Evolutionary conservation across 345 rosid genomes (phyloP).

Genomic region (Nasturtium officinale): DNA sequence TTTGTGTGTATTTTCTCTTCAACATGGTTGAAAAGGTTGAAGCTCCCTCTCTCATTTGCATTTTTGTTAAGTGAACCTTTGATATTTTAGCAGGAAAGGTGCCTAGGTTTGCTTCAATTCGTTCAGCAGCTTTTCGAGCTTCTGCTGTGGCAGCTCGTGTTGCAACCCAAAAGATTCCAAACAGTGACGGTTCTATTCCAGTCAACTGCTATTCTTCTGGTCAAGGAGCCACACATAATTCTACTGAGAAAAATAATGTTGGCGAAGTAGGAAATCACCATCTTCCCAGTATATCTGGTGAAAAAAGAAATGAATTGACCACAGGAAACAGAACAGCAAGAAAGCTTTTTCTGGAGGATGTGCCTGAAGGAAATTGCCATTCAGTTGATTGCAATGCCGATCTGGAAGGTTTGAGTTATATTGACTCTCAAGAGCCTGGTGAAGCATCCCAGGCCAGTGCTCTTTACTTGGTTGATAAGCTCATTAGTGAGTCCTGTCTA

Average conservation of each 20-base stretch:
- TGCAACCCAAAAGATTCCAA: constrained; percentile 32
- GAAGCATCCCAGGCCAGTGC: constrained; percentile 75
- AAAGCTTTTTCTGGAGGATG: constrained; percentile 61
- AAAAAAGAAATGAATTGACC: constrained; percentile 38
- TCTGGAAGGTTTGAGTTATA: constrained; percentile 56
- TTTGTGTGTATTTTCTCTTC: neutral
- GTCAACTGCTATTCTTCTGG: constrained; percentile 48
- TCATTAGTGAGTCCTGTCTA: constrained; percentile 55
- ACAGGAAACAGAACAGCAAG: constrained; percentile 51
- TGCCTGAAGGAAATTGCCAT: constrained; percentile 35
- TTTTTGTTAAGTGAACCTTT: neutral
- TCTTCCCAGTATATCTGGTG: constrained; percentile 36
- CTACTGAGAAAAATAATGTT: constrained; percentile 36
- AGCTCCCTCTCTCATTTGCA: constrained; percentile 19
- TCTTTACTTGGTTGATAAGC: constrained; percentile 69
- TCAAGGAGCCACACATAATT: constrained; percentile 25
- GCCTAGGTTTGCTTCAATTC: constrained; percentile 68
- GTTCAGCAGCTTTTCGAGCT: constrained; percentile 70
- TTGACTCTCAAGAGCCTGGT: constrained; percentile 88
- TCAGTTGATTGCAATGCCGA: constrained; percentile 10
- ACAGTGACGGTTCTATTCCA: constrained; percentile 30
- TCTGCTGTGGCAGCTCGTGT: constrained; percentile 62
- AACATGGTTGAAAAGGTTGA: constrained; percentile 12
- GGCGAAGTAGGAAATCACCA: constrained; percentile 42
- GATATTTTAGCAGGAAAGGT: constrained; percentile 23